These are phyloP conservation scores for Fusarium gaditjirri DNA, from an alignment of 2,329 filamentous ascomycete genomes.

Conservation along the genomic window DNA sequence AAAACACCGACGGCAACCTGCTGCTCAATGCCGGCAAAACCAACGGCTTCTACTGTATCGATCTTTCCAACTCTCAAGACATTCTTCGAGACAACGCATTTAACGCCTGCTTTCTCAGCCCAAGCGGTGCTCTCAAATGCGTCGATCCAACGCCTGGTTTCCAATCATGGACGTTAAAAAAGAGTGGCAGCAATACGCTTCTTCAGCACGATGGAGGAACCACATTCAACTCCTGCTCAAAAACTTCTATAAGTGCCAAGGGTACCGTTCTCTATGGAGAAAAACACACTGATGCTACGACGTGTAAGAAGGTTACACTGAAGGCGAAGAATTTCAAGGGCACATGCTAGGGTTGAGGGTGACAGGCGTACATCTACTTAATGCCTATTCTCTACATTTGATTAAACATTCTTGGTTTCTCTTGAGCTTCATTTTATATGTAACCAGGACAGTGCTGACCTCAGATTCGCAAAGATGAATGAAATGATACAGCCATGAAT, in stretches of 20 bases:
- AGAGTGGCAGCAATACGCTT: constrained; percentile 32
- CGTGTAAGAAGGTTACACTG: constrained; percentile 42
- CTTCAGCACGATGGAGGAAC: constrained; percentile 41
- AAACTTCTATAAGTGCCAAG: constrained; percentile 16
- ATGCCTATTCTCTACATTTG: background rate
- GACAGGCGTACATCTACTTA: background rate
- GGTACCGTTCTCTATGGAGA: constrained; percentile 43
- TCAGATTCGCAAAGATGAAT: background rate
- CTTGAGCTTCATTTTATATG: background rate
- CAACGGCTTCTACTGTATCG: constrained; percentile 48
- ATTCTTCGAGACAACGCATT: constrained; percentile 44
- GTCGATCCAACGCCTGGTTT: constrained; percentile 48
- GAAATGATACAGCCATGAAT: background rate
- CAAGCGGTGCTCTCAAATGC: constrained; percentile 44
- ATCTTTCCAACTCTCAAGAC: constrained; percentile 38
- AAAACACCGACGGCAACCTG: constrained; percentile 44
- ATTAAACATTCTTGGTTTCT: background rate
- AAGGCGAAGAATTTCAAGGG: constrained; percentile 43
- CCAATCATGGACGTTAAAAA: constrained; percentile 44
- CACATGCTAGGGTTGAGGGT: constrained; percentile 33
- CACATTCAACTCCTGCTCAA: constrained; percentile 44
- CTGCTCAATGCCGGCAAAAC: constrained; percentile 41
- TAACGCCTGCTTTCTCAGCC: constrained; percentile 49
- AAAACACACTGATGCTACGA: constrained; percentile 18
- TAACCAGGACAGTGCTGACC: background rate